phyloP scores from a whole-genome alignment of 106 monocot genomes.

The Cymbidium sinense region DNA sequence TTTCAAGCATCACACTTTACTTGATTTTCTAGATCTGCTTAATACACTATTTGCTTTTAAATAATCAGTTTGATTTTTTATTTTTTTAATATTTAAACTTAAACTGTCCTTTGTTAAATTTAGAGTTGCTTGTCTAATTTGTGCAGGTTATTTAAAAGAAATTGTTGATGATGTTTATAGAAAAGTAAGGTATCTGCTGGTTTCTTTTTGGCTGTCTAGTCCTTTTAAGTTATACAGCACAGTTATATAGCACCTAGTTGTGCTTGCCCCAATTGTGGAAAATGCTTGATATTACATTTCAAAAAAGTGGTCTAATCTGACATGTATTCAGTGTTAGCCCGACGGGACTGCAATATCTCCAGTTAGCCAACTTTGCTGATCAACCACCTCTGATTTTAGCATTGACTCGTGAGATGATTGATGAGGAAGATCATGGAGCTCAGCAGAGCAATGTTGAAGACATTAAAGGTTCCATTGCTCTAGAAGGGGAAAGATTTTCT shows the following conservation, averaged over 20 bases:
- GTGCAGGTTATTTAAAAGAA: conserved; percentile 80
- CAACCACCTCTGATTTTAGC: conserved; percentile 52
- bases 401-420: conserved; percentile 80
- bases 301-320: not conserved
- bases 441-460: conserved; percentile 33
- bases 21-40: not conserved
- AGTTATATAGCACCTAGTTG: not conserved
- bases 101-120: not conserved
- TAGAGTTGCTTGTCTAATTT: conserved; percentile 4
- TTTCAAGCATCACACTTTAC: no score
- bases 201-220: not conserved
- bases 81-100: not conserved
- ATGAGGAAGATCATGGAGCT: conserved; percentile 57
- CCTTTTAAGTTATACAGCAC: not conserved
- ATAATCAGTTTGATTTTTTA: no score
- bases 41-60: not conserved
- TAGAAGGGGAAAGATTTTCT: conserved; percentile 57
- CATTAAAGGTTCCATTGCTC: conserved; percentile 34
- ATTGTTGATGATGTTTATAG: conserved; percentile 61
- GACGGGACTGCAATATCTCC: conserved; percentile 59
- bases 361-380: conserved; percentile 25
- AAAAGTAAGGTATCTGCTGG: conserved; percentile 54
- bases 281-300: not conserved
- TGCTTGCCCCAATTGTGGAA: not conserved
- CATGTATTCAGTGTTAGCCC: conserved; percentile 51